Conservation (phyloP, 352 stramenopile species). For the Pythium apleroticum region DNA sequence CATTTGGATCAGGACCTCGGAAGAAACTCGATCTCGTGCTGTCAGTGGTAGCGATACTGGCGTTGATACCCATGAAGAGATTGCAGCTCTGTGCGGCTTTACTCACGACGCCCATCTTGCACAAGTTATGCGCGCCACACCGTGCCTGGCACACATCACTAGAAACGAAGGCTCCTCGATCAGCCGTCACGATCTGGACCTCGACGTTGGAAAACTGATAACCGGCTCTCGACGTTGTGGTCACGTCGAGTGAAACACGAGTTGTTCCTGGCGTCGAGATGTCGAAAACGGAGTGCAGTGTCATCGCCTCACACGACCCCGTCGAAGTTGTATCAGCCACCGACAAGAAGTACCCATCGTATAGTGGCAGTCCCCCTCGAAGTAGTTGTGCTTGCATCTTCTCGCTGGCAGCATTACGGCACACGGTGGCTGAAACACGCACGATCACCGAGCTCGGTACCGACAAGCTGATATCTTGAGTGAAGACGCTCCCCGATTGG, state of each 20-base stretch:
- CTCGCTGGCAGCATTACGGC: constrained; percentile 46
- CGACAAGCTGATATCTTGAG: constrained; percentile 28
- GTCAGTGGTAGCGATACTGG: constrained; percentile 28
- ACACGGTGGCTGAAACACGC: constrained; percentile 39
- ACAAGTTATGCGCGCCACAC: constrained; percentile 46
- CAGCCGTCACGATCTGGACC: constrained; percentile 35
- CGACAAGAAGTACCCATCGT: constrained; percentile 44
- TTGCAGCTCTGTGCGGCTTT: constrained; percentile 36
- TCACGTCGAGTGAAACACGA: constrained; percentile 37
- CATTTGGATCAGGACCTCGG: constrained; percentile 26
- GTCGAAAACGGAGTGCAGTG: constrained; percentile 49
- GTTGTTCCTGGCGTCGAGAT: constrained; percentile 23
- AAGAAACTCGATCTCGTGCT: constrained; percentile 28
- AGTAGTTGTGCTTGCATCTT: constrained; percentile 35
- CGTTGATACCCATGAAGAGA: constrained; percentile 45
- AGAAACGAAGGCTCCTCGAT: constrained; percentile 41
- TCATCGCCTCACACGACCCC: constrained; percentile 41
- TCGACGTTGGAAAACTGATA: constrained; percentile 42
- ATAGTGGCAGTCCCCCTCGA: constrained; percentile 31
- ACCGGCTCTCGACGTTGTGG: constrained; percentile 35
- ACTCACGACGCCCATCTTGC: constrained; percentile 41
- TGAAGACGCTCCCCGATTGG: constrained; percentile 28
- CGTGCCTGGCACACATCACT: constrained; percentile 37
- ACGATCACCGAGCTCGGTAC: constrained; percentile 46
- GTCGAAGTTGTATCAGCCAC: constrained; percentile 24